Percentiles rank a stretch among this genome's conserved stretches.
Evolutionary conservation across 2,329 filamentous ascomycete species (phyloP).

Genomic region (Blumeria graminis): DNA sequence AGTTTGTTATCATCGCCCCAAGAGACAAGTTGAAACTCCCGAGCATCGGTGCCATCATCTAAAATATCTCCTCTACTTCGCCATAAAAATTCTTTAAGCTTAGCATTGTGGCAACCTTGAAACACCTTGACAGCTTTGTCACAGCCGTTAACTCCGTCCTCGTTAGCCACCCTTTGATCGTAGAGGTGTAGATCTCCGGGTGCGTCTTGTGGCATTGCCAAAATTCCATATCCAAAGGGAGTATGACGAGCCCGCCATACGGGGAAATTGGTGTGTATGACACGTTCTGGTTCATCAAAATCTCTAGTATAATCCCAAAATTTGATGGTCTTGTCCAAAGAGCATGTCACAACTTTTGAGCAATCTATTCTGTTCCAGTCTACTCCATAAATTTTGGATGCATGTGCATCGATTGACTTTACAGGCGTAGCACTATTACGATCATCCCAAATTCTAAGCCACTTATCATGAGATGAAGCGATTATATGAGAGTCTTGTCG

Average conservation of each 20-base stretch:
- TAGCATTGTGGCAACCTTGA: constrained; percentile 31
- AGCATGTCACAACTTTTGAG: constrained; percentile 61
- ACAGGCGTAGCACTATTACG: constrained; percentile 55
- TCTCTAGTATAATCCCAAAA: constrained; percentile 60
- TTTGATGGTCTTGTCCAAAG: constrained; percentile 76
- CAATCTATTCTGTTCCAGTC: constrained; percentile 72
- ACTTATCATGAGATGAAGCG: constrained; percentile 75
- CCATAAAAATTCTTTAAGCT: constrained; percentile 86
- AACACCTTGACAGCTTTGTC: constrained; percentile 31
- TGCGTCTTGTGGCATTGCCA: constrained; percentile 81
- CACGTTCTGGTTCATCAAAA: constrained; percentile 42
- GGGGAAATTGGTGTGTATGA: constrained; percentile 63
- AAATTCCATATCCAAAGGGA: constrained; percentile 62
- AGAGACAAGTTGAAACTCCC: constrained; percentile 80
- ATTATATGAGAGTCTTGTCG: constrained; percentile 67
- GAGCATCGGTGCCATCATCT: constrained; percentile 47
- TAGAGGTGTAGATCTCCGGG: constrained; percentile 72
- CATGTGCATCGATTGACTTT: constrained; percentile 65
- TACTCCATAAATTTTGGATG: constrained; percentile 82
- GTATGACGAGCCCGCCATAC: constrained; percentile 83
- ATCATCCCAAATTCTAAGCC: constrained; percentile 75
- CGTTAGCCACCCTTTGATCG: constrained; percentile 30
- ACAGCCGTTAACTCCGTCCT: constrained; percentile 20
- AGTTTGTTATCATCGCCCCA: constrained; percentile 78
- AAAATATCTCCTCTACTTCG: constrained; percentile 44